phyloP scores from a whole-genome alignment of 331 rosid genomes.

The Stylosanthes scabra region DNA sequence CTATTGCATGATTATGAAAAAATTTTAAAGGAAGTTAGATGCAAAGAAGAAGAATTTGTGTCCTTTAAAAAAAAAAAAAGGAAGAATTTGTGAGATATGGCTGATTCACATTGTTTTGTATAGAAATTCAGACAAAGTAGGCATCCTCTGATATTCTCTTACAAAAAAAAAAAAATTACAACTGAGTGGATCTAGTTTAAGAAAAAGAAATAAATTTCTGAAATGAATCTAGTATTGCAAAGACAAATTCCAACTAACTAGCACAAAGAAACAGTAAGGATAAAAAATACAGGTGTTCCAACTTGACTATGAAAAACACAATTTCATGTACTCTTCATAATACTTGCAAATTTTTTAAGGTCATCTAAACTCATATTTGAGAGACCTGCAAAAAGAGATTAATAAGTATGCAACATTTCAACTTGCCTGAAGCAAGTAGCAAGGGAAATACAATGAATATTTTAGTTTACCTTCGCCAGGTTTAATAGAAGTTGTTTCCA shows the following conservation, averaged over 20 bases:
- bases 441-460: not conserved
- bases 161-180: not conserved
- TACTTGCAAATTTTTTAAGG: constrained; percentile 50
- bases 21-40: too few relatives aligned
- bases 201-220: too few relatives aligned
- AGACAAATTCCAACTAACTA: too few relatives aligned
- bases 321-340: constrained; percentile 50
- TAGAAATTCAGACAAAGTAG: constrained; percentile 11
- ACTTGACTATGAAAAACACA: constrained; percentile 22
- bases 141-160: not conserved
- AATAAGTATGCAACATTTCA: constrained; percentile 19
- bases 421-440: not conserved
- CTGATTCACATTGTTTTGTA: constrained; percentile 19
- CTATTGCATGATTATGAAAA: too few relatives aligned
- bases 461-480: constrained; percentile 50
- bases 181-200: too few relatives aligned
- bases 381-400: constrained; percentile 56
- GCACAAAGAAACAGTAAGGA: not conserved
- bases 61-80: too few relatives aligned
- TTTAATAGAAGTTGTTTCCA: constrained; percentile 39
- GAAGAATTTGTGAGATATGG: not conserved
- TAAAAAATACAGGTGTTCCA: constrained; percentile 5
- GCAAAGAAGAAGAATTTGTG: not conserved
- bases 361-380: constrained; percentile 46
- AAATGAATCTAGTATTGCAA: too few relatives aligned